Percentiles rank a stretch among this genome's conserved stretches.
Evolutionary conservation across 441 rosid species (phyloP).

Genomic region (Viola pubescens): DNA sequence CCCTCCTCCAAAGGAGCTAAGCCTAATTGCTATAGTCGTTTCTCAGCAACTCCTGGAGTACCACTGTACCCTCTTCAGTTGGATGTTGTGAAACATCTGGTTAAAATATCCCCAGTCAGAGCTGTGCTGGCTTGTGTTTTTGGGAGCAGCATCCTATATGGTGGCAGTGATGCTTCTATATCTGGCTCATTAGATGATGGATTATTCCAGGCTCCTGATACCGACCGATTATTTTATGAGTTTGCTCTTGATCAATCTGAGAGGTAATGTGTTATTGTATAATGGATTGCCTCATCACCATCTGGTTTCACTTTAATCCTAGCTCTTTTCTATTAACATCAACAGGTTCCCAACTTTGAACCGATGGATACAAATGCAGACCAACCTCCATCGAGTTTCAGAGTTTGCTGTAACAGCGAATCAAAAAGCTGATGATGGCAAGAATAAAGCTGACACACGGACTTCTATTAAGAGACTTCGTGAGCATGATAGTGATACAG

Average conservation of each 20-base stretch:
- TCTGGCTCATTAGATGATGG: constrained; percentile 66
- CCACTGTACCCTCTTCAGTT: constrained; percentile 94
- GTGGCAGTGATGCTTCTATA: constrained; percentile 62
- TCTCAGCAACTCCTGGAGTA: constrained; percentile 62
- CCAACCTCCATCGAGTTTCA: constrained; percentile 92
- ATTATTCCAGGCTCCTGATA: constrained; percentile 60
- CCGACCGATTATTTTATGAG: constrained; percentile 79
- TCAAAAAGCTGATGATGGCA: constrained; percentile 40
- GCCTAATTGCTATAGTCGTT: constrained; percentile 61
- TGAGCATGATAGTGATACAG: constrained; percentile 71
- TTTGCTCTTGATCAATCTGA: constrained; percentile 99
- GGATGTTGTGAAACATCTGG: constrained; percentile 87
- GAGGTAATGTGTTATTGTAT: constrained; percentile 43
- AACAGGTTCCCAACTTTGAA: constrained; percentile 90
- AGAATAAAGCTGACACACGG: constrained; percentile 50
- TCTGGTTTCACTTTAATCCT: constrained; percentile 19
- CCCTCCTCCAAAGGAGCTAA: constrained; percentile 72
- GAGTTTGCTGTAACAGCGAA: constrained; percentile 81
- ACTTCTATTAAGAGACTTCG: constrained; percentile 68
- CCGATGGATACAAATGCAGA: constrained; percentile 99
- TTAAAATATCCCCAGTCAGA: constrained; percentile 91
- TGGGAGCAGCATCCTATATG: constrained; percentile 86
- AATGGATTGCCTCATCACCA: constrained; percentile 10
- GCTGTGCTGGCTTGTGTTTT: constrained; percentile 95
- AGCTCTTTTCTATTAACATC: constrained; percentile 15